Base-by-base conservation (phyloP, 371 early-diverging fungal species). In the Agmasoma carcini region DNA sequence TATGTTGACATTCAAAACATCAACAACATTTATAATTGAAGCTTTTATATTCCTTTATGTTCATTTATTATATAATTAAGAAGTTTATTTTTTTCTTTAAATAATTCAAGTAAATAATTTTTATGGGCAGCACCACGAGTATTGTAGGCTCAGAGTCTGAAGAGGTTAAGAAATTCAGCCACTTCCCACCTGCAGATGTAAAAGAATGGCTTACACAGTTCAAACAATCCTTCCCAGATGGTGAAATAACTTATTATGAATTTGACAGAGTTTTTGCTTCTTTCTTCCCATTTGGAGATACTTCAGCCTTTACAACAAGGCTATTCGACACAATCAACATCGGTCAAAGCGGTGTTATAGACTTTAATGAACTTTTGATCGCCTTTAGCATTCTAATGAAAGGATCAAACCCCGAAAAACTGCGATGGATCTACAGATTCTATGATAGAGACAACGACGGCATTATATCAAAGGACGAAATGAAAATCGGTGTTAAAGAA, bases 391-490 rank as follows among this genome's bases (percentile, higher is more conserved):
- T 68, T 36, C 26, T 71, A 31, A 45, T 31, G 1, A 68, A 68
- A 48, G 72, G 72, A 11, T 54, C 55, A 23, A 45, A 27, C 20
- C 59, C 65, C 45, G 72, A 71, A 36, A 71, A 65, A 38, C 19
- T 68, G 4, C 36, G 66, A 36, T 71, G 72, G 72, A 61, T 71
- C 5, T 71, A 65, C 46, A 55, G 72, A 45, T 68, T 71, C 31
- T 71, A 71, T 61, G 72, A 71, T 48, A 49, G 26, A 20, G 69
- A 71, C 46, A 58, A 51, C 19, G 69, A 71, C 34, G 72, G 72
- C 0, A 40, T 67, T 2, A 56, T 71, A 14, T 47, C 55, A 4
- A 64, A 61, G 27, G 30, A 57, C 14, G 69, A 71, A 20, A 61
- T 68, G 41, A 38, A 37, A 1, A 44, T 25, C 19, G 59, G 55